Base-by-base conservation (phyloP, 2,329 filamentous ascomycete species). In the Bipolaris zeicola region DNA sequence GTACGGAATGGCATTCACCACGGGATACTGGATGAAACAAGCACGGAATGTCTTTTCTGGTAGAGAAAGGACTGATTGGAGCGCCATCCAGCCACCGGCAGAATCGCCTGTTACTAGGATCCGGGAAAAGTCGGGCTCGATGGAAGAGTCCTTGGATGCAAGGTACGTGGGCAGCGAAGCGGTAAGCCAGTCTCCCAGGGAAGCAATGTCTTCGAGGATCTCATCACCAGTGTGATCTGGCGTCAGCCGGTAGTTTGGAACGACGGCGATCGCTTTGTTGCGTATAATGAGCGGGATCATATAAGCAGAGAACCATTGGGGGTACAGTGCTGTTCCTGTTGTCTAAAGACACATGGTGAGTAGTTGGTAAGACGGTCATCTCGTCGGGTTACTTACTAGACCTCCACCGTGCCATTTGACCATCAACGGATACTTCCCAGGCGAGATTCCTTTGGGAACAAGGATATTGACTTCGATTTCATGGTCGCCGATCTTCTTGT, bases 161-260 rank as follows among this genome's bases (percentile, higher is more conserved):
- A 33, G 16, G n/a, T 50, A 48, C 1, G 38, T 22, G 18, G 38
- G 14, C 6, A 71, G 60, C 16, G 42, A 44, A 44, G 26, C 13
- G 2, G n/a, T 20, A 7, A 44, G 26, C 42, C 42, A 44, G 26
- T 10, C 13, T 18, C 42, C 79, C 79, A 84, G 64, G 83, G 81
- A 58, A 7, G 68, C 50, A 0, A 84, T 57, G 62, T 85, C 82
- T 5, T 76, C 64, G 22, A 83, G 71, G 54, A 83, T 80, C 14
- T 84, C 79, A 2, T 69, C 45, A 33, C 80, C 79, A 18, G 53
- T 79, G 50, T 78, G 72, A 55, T 83, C 81, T 20, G 82, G 82
- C n/a, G 82, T 58, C 3, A 85, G 77, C 7, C 82, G 81, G 70
- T 85, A 82, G 65, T 82, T 79, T 0, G 81, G 78, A 1, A 76